Base-by-base conservation (phyloP, 2,329 filamentous ascomycete species). In the Chalara sp. region DNA sequence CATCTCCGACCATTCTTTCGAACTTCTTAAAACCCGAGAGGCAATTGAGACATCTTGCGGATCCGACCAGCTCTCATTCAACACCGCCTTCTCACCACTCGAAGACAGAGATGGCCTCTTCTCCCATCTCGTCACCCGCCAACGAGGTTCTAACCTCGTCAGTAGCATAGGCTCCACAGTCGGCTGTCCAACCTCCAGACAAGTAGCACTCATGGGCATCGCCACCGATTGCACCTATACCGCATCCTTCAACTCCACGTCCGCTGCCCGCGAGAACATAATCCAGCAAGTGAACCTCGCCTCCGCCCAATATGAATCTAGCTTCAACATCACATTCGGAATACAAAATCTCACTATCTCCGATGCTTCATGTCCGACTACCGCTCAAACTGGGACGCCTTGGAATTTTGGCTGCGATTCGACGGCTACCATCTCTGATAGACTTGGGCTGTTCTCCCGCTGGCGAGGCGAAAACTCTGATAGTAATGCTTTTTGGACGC, bases 191-290 rank as follows among this genome's bases (percentile, higher is more conserved):
- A 84, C 78, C 1, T 92, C 89, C 12, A 83, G 89, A 58, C 95
- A 87, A 68, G 89, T 99, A 13, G 93, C 93, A 1, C 76, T 97
- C 40, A 81, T 99, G 30, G 93, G 93, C 31, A 83, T 97, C 37
- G 93, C 91, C 6, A 92, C 90, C 0, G 93, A 99, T 68, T 99
- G 93, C 73, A 87, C 82, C 6, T 97, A 97, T 65, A 89, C 84
- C 39, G 74, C 73, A 2, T 75, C 76, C 4, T 95, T 96, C 66
- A 79, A 83, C 54, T 78, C 76, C 29, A 78, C 78, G 43, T 74
- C 80, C 47, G 73, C 80, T n/a, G 79, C 86, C 29, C 78, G 84
- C 50, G 68, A 78, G 55, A 93, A 93, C 65, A 79, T 99, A 55
- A 90, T 99, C 61, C 76, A 74, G 48, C 77, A 89, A 65, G 86